Percentiles rank a stretch among this genome's conserved stretches.
Conservation (phyloP, 2,329 filamentous ascomycete genomes). For the Lasiodiplodia sp. region DNA sequence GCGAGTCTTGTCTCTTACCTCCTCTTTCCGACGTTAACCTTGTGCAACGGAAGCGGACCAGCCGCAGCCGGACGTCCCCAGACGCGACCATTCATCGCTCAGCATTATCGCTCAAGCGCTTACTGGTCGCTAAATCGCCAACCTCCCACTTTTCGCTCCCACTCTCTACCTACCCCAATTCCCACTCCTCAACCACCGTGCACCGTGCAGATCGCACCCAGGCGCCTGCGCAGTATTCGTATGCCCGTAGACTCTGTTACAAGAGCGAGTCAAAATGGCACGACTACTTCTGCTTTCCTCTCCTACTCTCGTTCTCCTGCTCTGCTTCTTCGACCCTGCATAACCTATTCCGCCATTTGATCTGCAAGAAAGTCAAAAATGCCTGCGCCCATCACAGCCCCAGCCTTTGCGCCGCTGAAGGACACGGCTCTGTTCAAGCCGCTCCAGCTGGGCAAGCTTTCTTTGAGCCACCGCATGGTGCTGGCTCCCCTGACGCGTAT, state of each 20-base stretch:
- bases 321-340: background rate
- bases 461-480: slow-evolving; percentile 30
- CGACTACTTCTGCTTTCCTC: background rate
- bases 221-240: background rate
- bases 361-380: slow-evolving; percentile 30
- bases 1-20: background rate
- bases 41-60: slow-evolving; percentile 9
- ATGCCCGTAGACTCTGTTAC: background rate
- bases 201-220: background rate
- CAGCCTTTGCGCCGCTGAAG: slow-evolving; percentile 42
- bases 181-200: slow-evolving; percentile 25
- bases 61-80: slow-evolving; percentile 1
- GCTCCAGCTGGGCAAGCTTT: slow-evolving; percentile 38
- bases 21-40: slow-evolving; percentile 11
- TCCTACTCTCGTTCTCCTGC: background rate
- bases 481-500: slow-evolving; percentile 31
- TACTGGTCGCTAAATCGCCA: slow-evolving; percentile 5
- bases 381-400: slow-evolving; percentile 42
- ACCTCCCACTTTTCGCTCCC: slow-evolving; percentile 24
- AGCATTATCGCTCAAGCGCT: slow-evolving; percentile 21
- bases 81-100: slow-evolving; percentile 10
- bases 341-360: background rate
- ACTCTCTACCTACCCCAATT: slow-evolving; percentile 19
- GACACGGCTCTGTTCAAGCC: slow-evolving; percentile 44
- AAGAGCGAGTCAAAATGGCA: slow-evolving; percentile 21